phyloP scores from a whole-genome alignment of 768 basidiomycete species.

The Cubamyces lactineus region DNA sequence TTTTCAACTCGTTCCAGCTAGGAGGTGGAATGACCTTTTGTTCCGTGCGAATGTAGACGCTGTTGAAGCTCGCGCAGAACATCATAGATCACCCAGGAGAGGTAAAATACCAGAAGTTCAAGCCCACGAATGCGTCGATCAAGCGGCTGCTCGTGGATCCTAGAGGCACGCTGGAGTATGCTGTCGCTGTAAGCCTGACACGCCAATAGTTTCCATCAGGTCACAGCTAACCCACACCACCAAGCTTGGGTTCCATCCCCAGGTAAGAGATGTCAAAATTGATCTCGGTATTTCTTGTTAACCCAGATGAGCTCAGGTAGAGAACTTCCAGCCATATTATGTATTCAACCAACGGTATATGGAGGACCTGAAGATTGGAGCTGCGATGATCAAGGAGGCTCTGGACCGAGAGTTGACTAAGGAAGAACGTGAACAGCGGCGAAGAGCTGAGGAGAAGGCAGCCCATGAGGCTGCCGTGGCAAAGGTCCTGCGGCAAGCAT shows the following conservation, averaged over 20 bases:
- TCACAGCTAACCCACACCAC: background rate
- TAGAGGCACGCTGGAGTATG: conserved; percentile 81
- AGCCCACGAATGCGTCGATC: conserved; percentile 71
- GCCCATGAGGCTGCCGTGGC: conserved; percentile 53
- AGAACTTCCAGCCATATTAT: conserved; percentile 75
- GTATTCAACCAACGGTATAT: conserved; percentile 56
- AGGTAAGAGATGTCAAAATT: conserved; percentile 44
- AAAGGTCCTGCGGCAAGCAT: conserved; percentile 44
- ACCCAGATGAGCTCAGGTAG: conserved; percentile 62
- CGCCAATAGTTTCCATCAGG: no score
- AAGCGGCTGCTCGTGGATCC: conserved; percentile 66
- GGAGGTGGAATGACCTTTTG: conserved; percentile 7
- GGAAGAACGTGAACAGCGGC: conserved; percentile 48
- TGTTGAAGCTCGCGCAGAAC: conserved; percentile 73
- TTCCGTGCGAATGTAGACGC: conserved; percentile 47
- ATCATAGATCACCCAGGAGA: conserved; percentile 74
- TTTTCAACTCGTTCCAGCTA: background rate
- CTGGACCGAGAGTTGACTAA: conserved; percentile 55
- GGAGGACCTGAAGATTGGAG: conserved; percentile 63
- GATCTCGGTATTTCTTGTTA: background rate
- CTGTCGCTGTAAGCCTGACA: conserved; percentile 59
- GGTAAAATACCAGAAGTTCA: conserved; percentile 73
- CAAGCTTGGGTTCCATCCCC: conserved; percentile 74
- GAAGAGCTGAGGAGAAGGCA: conserved; percentile 62
- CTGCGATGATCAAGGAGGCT: conserved; percentile 65